Percentiles rank a stretch among this genome's conserved stretches.
phyloP scores from a whole-genome alignment of 1,284 basidiomycete genomes.

The Papiliotrema fonsecae region DNA sequence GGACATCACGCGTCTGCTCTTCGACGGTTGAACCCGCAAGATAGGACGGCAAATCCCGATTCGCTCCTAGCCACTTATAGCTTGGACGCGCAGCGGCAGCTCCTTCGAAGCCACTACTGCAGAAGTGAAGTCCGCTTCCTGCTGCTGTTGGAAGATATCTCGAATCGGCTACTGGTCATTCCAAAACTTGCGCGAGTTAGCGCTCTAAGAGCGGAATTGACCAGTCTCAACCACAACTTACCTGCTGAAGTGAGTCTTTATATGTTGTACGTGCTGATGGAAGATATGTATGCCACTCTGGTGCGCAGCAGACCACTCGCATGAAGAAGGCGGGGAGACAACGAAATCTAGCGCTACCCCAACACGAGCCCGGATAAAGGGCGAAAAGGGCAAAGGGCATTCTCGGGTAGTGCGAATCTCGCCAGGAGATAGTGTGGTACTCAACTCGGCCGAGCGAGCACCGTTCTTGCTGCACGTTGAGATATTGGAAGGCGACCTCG shows the following conservation, averaged over 20 bases:
- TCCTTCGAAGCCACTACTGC: slow-evolving; percentile 85
- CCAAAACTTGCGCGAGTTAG: slow-evolving; percentile 92
- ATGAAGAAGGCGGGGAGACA: slow-evolving; percentile 46
- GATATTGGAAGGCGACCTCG: slow-evolving; percentile 82
- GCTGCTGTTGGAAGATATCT: slow-evolving; percentile 84
- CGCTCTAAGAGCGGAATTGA: slow-evolving; percentile 91
- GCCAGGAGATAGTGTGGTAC: slow-evolving; percentile 93
- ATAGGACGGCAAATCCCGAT: slow-evolving; percentile 50
- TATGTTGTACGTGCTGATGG: background rate
- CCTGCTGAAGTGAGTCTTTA: slow-evolving; percentile 71
- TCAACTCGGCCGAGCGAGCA: slow-evolving; percentile 95
- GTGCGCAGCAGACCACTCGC: slow-evolving; percentile 63
- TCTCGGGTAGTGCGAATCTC: slow-evolving; percentile 96
- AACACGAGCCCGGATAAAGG: slow-evolving; percentile 53
- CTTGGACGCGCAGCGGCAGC: slow-evolving; percentile 59
- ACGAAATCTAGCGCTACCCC: slow-evolving; percentile 18
- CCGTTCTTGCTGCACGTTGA: slow-evolving; percentile 93
- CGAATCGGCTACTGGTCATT: slow-evolving; percentile 82
- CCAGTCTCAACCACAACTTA: slow-evolving; percentile 89
- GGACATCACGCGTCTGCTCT: background rate
- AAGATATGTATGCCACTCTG: slow-evolving; percentile 84
- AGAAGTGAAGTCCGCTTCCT: slow-evolving; percentile 90
- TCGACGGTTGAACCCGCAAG: slow-evolving; percentile 13
- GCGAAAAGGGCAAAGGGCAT: slow-evolving; percentile 59
- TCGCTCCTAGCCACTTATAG: slow-evolving; percentile 59